Conservation (phyloP, 306 rosid genomes). For the Senna tora region DNA sequence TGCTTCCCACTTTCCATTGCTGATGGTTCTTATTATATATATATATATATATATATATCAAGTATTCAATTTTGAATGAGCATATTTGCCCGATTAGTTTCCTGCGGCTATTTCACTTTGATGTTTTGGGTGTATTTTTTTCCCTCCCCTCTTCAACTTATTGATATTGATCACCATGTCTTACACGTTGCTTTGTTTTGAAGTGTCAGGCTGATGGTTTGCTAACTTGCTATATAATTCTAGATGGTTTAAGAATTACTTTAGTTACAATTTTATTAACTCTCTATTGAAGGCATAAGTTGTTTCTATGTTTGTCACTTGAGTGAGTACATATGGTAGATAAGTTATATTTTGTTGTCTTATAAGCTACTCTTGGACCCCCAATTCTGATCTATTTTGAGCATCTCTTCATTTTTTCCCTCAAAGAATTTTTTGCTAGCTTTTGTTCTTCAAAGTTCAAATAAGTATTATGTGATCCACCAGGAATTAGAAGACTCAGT, state of each 20-base stretch:
- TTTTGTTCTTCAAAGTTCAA: slow-evolving; percentile 19
- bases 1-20: not conserved
- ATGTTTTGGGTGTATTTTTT: not conserved
- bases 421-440: slow-evolving; percentile 2
- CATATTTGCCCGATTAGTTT: not conserved
- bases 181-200: not conserved
- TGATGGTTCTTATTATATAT: not conserved
- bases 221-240: not conserved
- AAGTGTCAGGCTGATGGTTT: not conserved
- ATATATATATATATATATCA: not conserved
- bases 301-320: not conserved
- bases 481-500: not conserved
- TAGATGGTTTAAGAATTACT: not conserved
- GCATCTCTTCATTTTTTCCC: not conserved
- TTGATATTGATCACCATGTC: not conserved
- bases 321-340: not conserved
- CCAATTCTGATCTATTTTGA: not conserved
- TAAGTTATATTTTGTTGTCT: not conserved
- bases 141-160: not conserved
- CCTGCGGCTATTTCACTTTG: not conserved
- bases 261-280: not conserved
- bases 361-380: not conserved
- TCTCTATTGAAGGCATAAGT: not conserved
- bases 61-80: not conserved
- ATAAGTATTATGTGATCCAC: slow-evolving; percentile 5